phyloP scores from a whole-genome alignment of 495 filamentous ascomycete genomes.

The Tuber aestivum region DNA sequence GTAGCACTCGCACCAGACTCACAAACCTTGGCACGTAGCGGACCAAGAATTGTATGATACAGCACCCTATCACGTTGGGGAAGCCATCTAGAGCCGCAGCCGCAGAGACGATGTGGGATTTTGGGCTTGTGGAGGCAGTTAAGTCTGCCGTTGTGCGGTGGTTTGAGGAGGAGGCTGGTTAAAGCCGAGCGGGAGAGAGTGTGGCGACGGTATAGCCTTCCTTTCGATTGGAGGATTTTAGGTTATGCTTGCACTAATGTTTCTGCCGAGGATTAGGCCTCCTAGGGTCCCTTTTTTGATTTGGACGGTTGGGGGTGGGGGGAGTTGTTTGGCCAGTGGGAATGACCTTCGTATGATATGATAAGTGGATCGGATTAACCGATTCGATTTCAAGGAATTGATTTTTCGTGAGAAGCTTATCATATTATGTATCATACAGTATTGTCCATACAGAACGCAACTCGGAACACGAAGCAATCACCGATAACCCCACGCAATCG shows the following conservation, averaged over 20 bases:
- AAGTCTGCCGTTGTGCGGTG: constrained; percentile 17
- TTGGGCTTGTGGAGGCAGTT: background rate
- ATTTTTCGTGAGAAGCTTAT: background rate
- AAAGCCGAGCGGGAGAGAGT: constrained; percentile 10
- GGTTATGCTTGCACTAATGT: constrained; percentile 13
- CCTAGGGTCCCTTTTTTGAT: constrained; percentile 9
- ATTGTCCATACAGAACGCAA: too few relatives aligned
- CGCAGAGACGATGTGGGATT: background rate
- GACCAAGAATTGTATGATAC: constrained; percentile 15
- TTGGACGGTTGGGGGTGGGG: background rate
- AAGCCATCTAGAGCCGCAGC: background rate
- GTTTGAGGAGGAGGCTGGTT: background rate
- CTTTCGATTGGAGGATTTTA: constrained; percentile 19
- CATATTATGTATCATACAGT: too few relatives aligned
- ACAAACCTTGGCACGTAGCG: background rate
- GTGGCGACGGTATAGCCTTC: constrained; percentile 18
- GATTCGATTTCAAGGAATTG: background rate
- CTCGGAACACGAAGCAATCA: too few relatives aligned
- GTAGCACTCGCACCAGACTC: constrained; percentile 7
- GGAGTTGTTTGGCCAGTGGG: background rate
- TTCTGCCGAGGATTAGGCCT: constrained; percentile 19
- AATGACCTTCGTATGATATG: background rate
- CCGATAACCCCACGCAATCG: too few relatives aligned
- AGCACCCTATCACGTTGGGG: constrained; percentile 17
- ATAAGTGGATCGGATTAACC: background rate